Percentiles rank a stretch among this genome's conserved stretches.
phyloP scores from a whole-genome alignment of 129 eudicot species.

The Calendula officinalis region DNA sequence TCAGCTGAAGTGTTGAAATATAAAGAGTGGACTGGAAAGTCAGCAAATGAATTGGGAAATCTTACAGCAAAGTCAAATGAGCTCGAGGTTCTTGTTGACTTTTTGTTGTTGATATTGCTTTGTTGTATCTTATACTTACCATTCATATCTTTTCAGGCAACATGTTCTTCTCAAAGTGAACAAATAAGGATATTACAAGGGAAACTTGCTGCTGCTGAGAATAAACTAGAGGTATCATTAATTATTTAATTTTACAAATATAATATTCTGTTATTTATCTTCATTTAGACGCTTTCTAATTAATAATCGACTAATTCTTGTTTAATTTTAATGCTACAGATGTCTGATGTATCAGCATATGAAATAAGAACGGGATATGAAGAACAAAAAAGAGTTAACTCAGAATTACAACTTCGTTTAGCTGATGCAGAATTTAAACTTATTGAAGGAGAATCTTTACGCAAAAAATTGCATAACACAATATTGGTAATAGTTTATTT shows the following conservation, averaged over 20 bases:
- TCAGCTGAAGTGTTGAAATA: constrained; percentile 52
- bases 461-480: constrained; percentile 91
- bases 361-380: constrained; percentile 79
- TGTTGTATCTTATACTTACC: neutral
- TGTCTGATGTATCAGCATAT: constrained; percentile 67
- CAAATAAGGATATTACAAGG: constrained; percentile 58
- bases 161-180: constrained; percentile 61
- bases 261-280: neutral
- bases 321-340: constrained; percentile 31
- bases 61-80: constrained; percentile 50
- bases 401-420: constrained; percentile 65
- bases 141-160: constrained; percentile 41
- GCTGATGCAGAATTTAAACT: constrained; percentile 76
- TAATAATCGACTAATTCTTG: constrained; percentile 4
- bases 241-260: constrained; percentile 6
- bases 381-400: constrained; percentile 52
- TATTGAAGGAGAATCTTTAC: constrained; percentile 81
- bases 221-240: constrained; percentile 59
- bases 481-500: constrained; percentile 51
- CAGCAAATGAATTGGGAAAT: constrained; percentile 58
- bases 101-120: neutral
- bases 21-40: constrained; percentile 57
- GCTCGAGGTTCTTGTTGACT: constrained; percentile 55
- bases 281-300: constrained; percentile 2
- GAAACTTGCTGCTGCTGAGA: constrained; percentile 71